Conservation (phyloP, 1,284 basidiomycete species). For the Pseudozyma thailandica region DNA sequence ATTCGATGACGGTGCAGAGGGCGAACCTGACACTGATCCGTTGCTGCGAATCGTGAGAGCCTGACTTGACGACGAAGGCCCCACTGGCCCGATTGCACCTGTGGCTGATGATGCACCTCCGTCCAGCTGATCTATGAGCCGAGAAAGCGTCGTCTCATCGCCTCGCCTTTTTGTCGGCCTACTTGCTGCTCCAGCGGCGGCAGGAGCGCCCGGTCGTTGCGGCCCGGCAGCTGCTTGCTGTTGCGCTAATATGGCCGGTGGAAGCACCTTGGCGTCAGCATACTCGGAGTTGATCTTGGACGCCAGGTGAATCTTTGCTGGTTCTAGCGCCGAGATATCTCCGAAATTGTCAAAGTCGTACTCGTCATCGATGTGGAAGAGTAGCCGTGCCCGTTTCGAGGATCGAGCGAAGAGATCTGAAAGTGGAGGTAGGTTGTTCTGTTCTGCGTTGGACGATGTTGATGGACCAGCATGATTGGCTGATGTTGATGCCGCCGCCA, state of each 20-base stretch:
- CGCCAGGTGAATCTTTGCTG: conserved; percentile 69
- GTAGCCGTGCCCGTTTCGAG: conserved; percentile 40
- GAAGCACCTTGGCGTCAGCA: conserved; percentile 84
- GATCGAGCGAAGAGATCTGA: conserved; percentile 45
- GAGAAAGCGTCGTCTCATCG: conserved; percentile 25
- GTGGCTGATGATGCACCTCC: conserved; percentile 13
- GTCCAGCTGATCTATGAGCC: conserved; percentile 43
- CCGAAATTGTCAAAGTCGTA: conserved; percentile 47
- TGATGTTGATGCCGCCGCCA: conserved; percentile 21
- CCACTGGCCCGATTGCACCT: conserved; percentile 15
- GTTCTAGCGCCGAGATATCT: conserved; percentile 23
- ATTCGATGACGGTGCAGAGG: conserved; percentile 15
- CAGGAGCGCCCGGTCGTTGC: conserved; percentile 25
- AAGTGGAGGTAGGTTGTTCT: conserved; percentile 32
- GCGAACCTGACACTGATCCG: conserved; percentile 5
- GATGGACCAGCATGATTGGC: conserved; percentile 21
- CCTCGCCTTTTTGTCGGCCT: conserved; percentile 21
- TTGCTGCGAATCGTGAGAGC: conserved; percentile 32
- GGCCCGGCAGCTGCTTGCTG: conserved; percentile 81
- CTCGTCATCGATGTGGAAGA: conserved; percentile 40
- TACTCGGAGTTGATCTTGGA: conserved; percentile 87
- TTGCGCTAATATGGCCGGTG: conserved; percentile 81
- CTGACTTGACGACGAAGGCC: conserved; percentile 29
- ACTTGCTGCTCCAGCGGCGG: conserved; percentile 7
- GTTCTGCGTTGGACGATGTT: conserved; percentile 7